Evolutionary conservation across 2,329 filamentous ascomycete genomes (phyloP).

Genomic region (Colletotrichum karsti): DNA sequence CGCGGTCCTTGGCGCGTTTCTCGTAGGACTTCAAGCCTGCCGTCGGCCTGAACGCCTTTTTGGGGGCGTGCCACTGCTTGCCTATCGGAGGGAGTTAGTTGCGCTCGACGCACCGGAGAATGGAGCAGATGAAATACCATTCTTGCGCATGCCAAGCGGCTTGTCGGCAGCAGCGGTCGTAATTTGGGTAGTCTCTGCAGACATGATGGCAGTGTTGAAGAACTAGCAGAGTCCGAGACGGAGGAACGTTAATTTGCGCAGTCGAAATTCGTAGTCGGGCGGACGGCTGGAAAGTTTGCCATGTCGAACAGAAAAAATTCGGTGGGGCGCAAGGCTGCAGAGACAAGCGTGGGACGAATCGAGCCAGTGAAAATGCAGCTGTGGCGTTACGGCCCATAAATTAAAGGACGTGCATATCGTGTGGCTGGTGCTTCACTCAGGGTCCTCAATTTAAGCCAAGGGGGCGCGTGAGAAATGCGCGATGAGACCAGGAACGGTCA

Average conservation of each 20-base stretch:
- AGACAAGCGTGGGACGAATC: background rate
- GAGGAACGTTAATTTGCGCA: slow-evolving; percentile 27
- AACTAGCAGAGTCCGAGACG: background rate
- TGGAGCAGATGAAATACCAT: slow-evolving; percentile 65
- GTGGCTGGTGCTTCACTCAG: background rate
- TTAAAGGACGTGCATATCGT: background rate
- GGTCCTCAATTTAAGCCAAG: background rate
- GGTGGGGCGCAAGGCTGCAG: slow-evolving; percentile 18
- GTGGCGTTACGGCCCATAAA: slow-evolving; percentile 19
- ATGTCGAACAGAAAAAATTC: slow-evolving; percentile 20
- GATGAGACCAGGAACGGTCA: background rate
- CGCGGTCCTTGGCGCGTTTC: slow-evolving; percentile 76
- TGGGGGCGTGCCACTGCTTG: slow-evolving; percentile 91
- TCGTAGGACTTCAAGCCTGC: slow-evolving; percentile 82
- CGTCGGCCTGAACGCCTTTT: slow-evolving; percentile 85
- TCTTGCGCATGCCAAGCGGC: slow-evolving; percentile 78
- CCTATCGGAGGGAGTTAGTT: slow-evolving; percentile 59
- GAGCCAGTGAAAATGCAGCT: background rate
- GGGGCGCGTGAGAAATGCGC: background rate
- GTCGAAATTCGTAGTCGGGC: slow-evolving; percentile 7
- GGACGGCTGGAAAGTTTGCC: slow-evolving; percentile 5
- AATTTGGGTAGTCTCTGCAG: slow-evolving; percentile 40
- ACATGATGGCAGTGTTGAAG: slow-evolving; percentile 48
- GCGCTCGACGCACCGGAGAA: background rate
- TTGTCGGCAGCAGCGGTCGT: slow-evolving; percentile 46